Conservation (phyloP, 306 rosid genomes). For the Quercus mongolica region DNA sequence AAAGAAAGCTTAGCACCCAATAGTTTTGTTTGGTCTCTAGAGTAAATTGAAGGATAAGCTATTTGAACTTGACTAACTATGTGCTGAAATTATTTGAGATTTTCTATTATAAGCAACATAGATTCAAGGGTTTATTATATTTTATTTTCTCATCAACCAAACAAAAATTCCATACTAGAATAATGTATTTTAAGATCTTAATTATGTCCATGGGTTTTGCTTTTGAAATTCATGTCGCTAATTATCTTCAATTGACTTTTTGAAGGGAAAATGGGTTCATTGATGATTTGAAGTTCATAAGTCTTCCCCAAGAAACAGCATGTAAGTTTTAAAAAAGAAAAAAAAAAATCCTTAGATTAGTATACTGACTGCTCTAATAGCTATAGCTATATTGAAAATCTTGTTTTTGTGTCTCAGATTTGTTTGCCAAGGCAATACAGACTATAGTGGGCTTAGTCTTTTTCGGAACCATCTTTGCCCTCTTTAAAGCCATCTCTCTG, state of each 20-base stretch:
- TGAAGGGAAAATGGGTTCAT: conserved; percentile 65
- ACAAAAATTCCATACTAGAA: background rate
- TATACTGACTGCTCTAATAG: background rate
- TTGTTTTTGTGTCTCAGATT: conserved; percentile 47
- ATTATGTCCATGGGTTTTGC: background rate
- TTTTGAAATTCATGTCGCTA: background rate
- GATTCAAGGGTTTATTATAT: background rate
- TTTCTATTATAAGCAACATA: background rate
- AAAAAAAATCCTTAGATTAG: background rate
- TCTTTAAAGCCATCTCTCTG: conserved; percentile 58
- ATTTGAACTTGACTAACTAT: background rate
- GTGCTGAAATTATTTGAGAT: background rate
- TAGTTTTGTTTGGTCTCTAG: background rate
- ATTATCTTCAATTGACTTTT: conserved; percentile 11
- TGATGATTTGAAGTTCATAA: conserved; percentile 41
- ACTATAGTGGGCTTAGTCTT: conserved; percentile 49
- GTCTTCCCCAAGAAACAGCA: conserved; percentile 46
- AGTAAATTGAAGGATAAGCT: background rate
- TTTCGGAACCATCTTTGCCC: conserved; percentile 63
- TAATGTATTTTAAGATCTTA: background rate
- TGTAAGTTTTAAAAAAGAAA: conserved; percentile 47
- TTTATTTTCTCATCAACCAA: background rate
- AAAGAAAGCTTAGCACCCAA: background rate
- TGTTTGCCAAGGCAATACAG: conserved; percentile 60
- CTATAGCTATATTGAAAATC: background rate